phyloP scores from a whole-genome alignment of 2,329 filamentous ascomycete species.

The Simplicillium aogashimaense region DNA sequence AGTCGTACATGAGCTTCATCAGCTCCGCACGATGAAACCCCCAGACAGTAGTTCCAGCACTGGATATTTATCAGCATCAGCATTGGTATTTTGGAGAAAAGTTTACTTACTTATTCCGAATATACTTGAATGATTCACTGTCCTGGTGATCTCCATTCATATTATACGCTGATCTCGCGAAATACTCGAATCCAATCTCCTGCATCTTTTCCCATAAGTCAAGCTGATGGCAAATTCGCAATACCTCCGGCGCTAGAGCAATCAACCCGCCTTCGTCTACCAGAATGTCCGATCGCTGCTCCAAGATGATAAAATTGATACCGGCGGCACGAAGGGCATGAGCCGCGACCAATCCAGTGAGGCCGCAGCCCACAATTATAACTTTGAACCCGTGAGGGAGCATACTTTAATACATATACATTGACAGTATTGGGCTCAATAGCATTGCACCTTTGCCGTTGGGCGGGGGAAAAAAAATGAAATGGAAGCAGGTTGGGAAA shows the following conservation, averaged over 20 bases:
- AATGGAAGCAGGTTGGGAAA: too few species aligned
- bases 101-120: background rate
- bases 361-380: constrained; percentile 21
- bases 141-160: background rate
- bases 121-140: background rate
- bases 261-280: constrained; percentile 13
- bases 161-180: background rate
- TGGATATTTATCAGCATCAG: constrained; percentile 2
- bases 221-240: constrained; percentile 15
- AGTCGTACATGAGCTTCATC: constrained; percentile 16
- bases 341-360: constrained; percentile 17
- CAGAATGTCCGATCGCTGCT: constrained; percentile 12
- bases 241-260: constrained; percentile 13
- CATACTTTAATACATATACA: background rate
- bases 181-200: constrained; percentile 9
- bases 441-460: too few species aligned
- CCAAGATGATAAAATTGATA: constrained; percentile 19
- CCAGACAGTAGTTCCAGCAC: constrained; percentile 10
- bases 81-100: background rate
- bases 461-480: too few species aligned
- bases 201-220: constrained; percentile 12
- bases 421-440: too few species aligned
- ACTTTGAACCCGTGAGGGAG: constrained; percentile 6
- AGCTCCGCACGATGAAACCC: constrained; percentile 21
- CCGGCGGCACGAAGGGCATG: constrained; percentile 19